phyloP scores from a whole-genome alignment of 2,329 filamentous ascomycete genomes.

The Diaporthe sp. region DNA sequence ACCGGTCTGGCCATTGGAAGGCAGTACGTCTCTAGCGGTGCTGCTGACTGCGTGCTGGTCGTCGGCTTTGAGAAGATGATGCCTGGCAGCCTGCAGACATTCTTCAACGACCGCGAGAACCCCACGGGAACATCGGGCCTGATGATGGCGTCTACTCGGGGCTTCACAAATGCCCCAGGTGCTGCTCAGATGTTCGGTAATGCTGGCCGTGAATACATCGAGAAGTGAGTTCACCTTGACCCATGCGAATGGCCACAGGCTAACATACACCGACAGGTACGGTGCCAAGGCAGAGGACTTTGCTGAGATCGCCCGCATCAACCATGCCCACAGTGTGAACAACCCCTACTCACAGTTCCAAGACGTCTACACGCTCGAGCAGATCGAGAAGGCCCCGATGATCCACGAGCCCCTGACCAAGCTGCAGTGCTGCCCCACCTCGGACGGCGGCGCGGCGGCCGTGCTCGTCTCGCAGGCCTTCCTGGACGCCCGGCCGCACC shows the following conservation, averaged over 20 bases:
- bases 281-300: constrained; percentile 90
- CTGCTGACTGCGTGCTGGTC: constrained; percentile 89
- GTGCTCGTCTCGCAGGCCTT: constrained; percentile 92
- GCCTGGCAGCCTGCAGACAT: constrained; percentile 84
- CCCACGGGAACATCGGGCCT: constrained; percentile 79
- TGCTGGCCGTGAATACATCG: constrained; percentile 93
- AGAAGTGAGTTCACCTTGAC: constrained; percentile 73
- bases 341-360: constrained; percentile 99
- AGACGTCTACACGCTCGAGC: constrained; percentile 88
- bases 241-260: neutral
- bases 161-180: constrained; percentile 84
- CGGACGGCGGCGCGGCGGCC: constrained; percentile 90
- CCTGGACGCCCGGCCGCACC: constrained; percentile 85
- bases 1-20: constrained; percentile 90
- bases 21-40: constrained; percentile 83
- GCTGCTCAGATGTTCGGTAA: constrained; percentile 97
- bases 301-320: constrained; percentile 92
- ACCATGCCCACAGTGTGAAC: constrained; percentile 90
- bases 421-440: constrained; percentile 98
- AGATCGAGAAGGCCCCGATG: constrained; percentile 81
- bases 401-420: constrained; percentile 93
- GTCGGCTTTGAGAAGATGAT: constrained; percentile 99
- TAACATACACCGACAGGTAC: constrained; percentile 65
- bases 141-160: constrained; percentile 89
- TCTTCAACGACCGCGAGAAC: constrained; percentile 88